phyloP scores from a whole-genome alignment of 306 rosid species.

The Cyamopsis tetragonoloba region DNA sequence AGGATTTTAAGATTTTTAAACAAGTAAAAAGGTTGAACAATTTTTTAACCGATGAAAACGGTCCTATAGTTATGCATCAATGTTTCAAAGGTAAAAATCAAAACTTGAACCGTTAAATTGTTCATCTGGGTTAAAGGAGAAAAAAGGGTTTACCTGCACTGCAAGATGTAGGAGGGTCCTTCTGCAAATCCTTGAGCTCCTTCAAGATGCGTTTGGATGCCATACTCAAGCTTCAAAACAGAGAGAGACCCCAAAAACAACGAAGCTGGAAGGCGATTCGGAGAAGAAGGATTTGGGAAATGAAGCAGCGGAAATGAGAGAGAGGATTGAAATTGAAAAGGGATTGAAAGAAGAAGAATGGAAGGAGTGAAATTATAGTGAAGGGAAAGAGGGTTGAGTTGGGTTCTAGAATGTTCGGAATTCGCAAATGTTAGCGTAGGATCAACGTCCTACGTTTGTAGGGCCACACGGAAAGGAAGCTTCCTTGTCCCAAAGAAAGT shows the following conservation, averaged over 20 bases:
- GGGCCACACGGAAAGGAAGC: not conserved
- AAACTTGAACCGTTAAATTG: not conserved
- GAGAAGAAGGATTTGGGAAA: not conserved
- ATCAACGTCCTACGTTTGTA: slow-evolving; percentile 26
- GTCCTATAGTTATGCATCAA: not conserved
- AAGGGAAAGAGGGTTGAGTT: not conserved
- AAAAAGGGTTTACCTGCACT: slow-evolving; percentile 63
- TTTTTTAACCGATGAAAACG: not conserved
- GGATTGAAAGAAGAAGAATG: not conserved
- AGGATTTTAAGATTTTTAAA: not conserved
- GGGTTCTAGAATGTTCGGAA: slow-evolving; percentile 46
- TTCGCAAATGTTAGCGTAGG: slow-evolving; percentile 33
- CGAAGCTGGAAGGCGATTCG: not conserved
- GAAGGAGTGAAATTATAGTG: slow-evolving; percentile 1
- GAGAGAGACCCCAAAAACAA: not conserved
- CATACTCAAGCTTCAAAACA: slow-evolving; percentile 32
- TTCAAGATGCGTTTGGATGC: slow-evolving; percentile 83
- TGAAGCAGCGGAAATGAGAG: not conserved
- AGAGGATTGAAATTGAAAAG: not conserved
- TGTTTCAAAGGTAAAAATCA: not conserved
- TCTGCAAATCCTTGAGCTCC: slow-evolving; percentile 94
- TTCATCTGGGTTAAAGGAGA: not conserved
- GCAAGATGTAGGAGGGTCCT: slow-evolving; percentile 83
- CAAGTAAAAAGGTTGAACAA: not conserved
- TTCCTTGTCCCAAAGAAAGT: too few species aligned